Base-by-base conservation (phyloP, 129 eudicot species). In the Cynara cardunculus region DNA sequence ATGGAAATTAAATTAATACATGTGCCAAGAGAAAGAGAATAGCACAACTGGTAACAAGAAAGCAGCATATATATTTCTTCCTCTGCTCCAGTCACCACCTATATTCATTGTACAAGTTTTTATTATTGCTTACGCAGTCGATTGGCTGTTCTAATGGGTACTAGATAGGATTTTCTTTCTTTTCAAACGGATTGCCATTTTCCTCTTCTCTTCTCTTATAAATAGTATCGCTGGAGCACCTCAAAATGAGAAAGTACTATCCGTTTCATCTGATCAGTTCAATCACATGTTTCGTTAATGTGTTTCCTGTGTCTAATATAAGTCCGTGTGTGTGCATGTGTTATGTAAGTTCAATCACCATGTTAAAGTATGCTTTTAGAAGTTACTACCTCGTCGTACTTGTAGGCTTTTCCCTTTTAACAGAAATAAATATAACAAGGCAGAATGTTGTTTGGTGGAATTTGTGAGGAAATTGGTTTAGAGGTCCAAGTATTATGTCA, bases 201-300 rank as follows among this genome's bases (percentile, higher is more conserved):
- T 56, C 79, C 79, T 24, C 27, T 73, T 26, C 46, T 75, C 35
- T 56, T 61, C 28, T 18, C 37, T 74, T 74, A 25, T 46, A 56
- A 27, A 59, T 25, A 49, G 41, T n/a, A 53, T 28, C 65, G n/a
- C 25, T 56, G 24, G 65, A 56, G 65, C 24, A n/a, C 65, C 65
- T n/a, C 65, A 56, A 56, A 18, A 56, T 24, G 32, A 75, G n/a
- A 28, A 56, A 28, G 71, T 19, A 59, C 22, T 75, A 62, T 13
- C 64, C 27, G 22, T 62, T 62, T 22, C 16, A 62, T 19, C 13
- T 62, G 3, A 62, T 62, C 27, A 9, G 27, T 62, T 10, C 26
- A 22, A 62, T 62, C 69, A 1, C 28, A 27, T 34, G 72, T 13
- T 64, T 77, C 71, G 32, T 32, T 76, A 56, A 59, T 62, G 59